Evolutionary conservation across 495 filamentous ascomycete genomes (phyloP).

Genomic region (Pseudomonodictys pantanalensis): DNA sequence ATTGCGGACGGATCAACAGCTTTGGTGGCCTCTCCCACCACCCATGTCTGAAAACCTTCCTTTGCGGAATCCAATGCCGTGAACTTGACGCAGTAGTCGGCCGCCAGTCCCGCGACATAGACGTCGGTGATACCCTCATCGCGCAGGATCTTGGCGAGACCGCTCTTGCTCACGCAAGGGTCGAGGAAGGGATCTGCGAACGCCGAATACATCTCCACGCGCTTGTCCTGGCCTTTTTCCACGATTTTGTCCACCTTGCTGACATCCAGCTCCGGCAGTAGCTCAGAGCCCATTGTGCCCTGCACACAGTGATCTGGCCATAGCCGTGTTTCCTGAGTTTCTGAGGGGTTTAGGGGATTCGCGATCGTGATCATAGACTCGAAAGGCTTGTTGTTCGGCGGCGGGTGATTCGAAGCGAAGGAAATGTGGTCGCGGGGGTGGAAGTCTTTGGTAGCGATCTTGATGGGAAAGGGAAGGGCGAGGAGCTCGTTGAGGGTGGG

Average conservation of each 20-base stretch:
- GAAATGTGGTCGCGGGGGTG: constrained; percentile 85
- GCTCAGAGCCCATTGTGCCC: constrained; percentile 64
- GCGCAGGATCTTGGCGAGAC: constrained; percentile 57
- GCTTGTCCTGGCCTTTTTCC: constrained; percentile 70
- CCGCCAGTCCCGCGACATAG: constrained; percentile 80
- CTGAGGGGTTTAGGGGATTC: constrained; percentile 60
- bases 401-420: constrained; percentile 75
- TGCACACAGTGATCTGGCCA: constrained; percentile 93
- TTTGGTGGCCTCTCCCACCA: constrained; percentile 75
- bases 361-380: constrained; percentile 57
- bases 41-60: constrained; percentile 72
- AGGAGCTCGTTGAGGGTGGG: constrained; percentile 75
- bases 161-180: constrained; percentile 47
- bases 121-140: constrained; percentile 65
- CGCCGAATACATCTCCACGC: constrained; percentile 87
- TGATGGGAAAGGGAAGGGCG: constrained; percentile 64
- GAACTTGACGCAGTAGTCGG: constrained; percentile 82
- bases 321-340: constrained; percentile 65
- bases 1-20: constrained; percentile 62
- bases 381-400: constrained; percentile 66
- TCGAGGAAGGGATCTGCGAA: constrained; percentile 75
- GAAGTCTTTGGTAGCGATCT: constrained; percentile 84
- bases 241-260: constrained; percentile 60
- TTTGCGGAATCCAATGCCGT: constrained; percentile 74
- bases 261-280: constrained; percentile 70